phyloP scores from a whole-genome alignment of 768 basidiomycete species.

The Lyophyllum semitale region DNA sequence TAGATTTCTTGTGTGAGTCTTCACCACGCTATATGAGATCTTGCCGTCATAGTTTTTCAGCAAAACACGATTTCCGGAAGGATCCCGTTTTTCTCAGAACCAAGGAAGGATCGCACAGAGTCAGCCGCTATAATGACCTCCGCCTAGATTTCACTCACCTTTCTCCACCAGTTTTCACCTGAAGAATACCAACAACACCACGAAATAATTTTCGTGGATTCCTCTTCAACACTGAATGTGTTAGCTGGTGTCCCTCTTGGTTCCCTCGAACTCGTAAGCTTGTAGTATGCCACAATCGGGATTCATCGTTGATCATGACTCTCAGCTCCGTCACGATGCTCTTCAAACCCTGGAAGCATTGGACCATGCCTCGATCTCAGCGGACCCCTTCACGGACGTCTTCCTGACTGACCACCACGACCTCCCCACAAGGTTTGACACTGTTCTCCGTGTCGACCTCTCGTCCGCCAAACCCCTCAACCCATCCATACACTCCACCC shows the following conservation, averaged over 20 bases:
- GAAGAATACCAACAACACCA: constrained; percentile 55
- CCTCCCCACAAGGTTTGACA: constrained; percentile 70
- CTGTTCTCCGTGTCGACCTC: constrained; percentile 61
- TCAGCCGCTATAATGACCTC: constrained; percentile 26
- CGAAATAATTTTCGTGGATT: constrained; percentile 74
- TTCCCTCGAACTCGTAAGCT: constrained; percentile 74
- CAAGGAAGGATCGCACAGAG: constrained; percentile 55
- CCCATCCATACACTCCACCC: constrained; percentile 41
- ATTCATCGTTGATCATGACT: constrained; percentile 1
- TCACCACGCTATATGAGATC: not conserved
- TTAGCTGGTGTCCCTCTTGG: constrained; percentile 73
- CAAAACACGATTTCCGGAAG: constrained; percentile 66
- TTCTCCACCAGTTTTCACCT: constrained; percentile 48
- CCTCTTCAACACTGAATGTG: constrained; percentile 75
- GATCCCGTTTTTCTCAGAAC: constrained; percentile 63
- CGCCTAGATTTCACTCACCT: not conserved
- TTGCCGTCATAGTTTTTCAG: constrained; percentile 36
- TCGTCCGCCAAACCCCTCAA: constrained; percentile 46
- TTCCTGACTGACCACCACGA: constrained; percentile 77
- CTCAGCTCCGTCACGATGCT: constrained; percentile 77
- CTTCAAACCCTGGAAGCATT: constrained; percentile 67
- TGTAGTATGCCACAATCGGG: not conserved
- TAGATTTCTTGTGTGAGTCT: constrained; percentile 79
- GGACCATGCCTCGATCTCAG: constrained; percentile 43
- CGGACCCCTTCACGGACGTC: constrained; percentile 67